phyloP scores from a whole-genome alignment of 768 basidiomycete genomes.

The Pleurotus djamor region DNA sequence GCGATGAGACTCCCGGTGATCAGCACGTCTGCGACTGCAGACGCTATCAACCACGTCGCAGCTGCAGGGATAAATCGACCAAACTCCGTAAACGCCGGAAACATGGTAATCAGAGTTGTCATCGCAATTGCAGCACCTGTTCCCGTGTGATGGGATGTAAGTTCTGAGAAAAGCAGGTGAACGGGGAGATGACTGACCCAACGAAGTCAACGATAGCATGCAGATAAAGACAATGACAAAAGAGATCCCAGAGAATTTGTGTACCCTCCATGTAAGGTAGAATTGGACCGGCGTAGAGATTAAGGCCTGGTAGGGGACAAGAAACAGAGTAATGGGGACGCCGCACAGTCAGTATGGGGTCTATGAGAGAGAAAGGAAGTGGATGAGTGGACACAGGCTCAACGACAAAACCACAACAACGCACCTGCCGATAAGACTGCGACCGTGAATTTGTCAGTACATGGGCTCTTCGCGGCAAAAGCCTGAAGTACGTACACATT shows the following conservation, averaged over 20 bases:
- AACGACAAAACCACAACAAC: not conserved
- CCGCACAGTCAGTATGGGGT: no score
- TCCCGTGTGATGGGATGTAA: not conserved
- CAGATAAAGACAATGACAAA: not conserved
- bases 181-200: not conserved
- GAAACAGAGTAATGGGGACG: no score
- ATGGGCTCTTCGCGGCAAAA: not conserved
- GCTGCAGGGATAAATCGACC: not conserved
- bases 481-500: not conserved
- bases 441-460: not conserved
- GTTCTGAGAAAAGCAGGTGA: not conserved
- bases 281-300: not conserved
- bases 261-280: not conserved
- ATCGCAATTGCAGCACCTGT: slow-evolving; percentile 1
- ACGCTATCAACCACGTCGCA: not conserved
- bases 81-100: not conserved
- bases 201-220: not conserved
- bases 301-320: no score
- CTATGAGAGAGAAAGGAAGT: no score
- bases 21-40: not conserved
- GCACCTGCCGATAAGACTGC: not conserved
- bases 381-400: not conserved
- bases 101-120: not conserved
- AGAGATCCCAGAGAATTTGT: not conserved
- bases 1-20: not conserved